These are phyloP conservation scores for Saturnispora sekii DNA, from an alignment of 805 yeast species.

Conservation along the genomic window DNA sequence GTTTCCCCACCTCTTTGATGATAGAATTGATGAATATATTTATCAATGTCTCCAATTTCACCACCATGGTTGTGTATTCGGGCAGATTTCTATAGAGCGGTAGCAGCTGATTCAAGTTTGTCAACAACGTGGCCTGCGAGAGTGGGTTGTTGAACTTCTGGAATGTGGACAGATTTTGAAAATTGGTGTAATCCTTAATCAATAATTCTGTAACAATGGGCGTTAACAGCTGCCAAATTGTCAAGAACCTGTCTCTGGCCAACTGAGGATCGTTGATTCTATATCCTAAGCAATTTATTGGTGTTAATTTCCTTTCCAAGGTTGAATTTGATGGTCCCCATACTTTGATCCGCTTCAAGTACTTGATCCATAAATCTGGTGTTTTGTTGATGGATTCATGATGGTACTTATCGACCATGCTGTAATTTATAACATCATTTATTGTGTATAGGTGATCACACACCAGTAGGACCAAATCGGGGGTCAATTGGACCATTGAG, in stretches of 20 bases:
- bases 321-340: slow-evolving; percentile 16
- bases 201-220: slow-evolving; percentile 26
- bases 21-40: slow-evolving; percentile 69
- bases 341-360: slow-evolving; percentile 15
- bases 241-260: slow-evolving; percentile 20
- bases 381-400: slow-evolving; percentile 19
- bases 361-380: slow-evolving; percentile 20
- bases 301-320: slow-evolving; percentile 12
- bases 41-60: slow-evolving; percentile 40
- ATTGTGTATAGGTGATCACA: slow-evolving; percentile 17
- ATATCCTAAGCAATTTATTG: slow-evolving; percentile 20
- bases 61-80: slow-evolving; percentile 21
- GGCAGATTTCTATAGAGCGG: slow-evolving; percentile 16
- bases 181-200: slow-evolving; percentile 26
- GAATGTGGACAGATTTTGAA: slow-evolving; percentile 23
- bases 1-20: slow-evolving; percentile 55
- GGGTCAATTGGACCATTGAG: neutral
- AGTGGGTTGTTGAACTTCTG: slow-evolving; percentile 24
- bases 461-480: slow-evolving; percentile 13
- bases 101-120: slow-evolving; percentile 22
- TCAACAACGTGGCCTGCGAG: slow-evolving; percentile 25
- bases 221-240: slow-evolving; percentile 20
- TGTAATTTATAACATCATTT: slow-evolving; percentile 22
- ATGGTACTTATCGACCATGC: slow-evolving; percentile 20
- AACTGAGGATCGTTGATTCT: slow-evolving; percentile 18